Evolutionary conservation across 2,329 filamentous ascomycete genomes (phyloP).

Genomic region (Neofusicoccum cordaticola): DNA sequence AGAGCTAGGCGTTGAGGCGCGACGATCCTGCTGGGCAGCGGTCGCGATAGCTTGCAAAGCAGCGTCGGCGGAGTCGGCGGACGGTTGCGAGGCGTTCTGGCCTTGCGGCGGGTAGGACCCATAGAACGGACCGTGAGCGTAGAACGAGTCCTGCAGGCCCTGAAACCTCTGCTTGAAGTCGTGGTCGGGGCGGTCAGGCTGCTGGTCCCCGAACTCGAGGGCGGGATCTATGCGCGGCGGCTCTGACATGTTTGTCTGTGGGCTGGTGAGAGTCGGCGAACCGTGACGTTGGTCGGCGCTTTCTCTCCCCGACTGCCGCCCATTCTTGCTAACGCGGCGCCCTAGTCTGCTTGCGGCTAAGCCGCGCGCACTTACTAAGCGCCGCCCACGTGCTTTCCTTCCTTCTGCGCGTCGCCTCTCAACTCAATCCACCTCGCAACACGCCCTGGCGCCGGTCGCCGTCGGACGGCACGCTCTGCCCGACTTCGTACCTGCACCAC

Average conservation of each 20-base stretch:
- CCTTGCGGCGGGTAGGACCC: neutral
- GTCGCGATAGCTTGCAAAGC: conserved; percentile 14
- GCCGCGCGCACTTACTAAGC: neutral
- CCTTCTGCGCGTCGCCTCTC: neutral
- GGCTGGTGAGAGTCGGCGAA: neutral
- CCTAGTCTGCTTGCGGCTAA: neutral
- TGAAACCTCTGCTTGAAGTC: conserved; percentile 11
- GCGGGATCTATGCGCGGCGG: conserved; percentile 7
- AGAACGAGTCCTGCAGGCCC: conserved; percentile 14
- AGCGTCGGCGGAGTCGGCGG: conserved; percentile 9
- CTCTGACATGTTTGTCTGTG: neutral
- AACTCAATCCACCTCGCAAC: neutral
- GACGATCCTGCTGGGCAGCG: conserved; percentile 13
- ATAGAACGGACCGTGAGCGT: conserved; percentile 1
- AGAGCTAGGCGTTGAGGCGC: conserved; percentile 13
- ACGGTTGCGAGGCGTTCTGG: neutral
- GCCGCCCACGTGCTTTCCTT: neutral
- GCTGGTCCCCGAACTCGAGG: conserved; percentile 9
- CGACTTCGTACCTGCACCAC: neutral
- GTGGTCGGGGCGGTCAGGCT: conserved; percentile 7
- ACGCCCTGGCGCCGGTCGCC: neutral
- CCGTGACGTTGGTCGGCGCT: neutral
- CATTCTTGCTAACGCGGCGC: neutral
- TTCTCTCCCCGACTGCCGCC: neutral
- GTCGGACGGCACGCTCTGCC: neutral